These are phyloP conservation scores for Scalesia atractyloides DNA, from an alignment of 129 eudicot species.

Conservation along the genomic window DNA sequence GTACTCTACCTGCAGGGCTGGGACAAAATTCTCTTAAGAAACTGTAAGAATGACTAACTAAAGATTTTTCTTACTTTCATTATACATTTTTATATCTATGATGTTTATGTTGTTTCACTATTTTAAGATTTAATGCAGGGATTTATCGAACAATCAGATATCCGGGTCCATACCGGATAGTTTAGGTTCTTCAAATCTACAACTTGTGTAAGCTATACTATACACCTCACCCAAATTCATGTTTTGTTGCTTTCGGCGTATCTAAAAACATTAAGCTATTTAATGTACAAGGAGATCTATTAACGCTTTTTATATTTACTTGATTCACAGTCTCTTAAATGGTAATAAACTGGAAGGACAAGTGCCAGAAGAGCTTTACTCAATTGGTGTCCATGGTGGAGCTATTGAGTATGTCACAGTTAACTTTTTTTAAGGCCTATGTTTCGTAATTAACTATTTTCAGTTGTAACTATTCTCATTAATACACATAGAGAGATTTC, in stretches of 20 bases:
- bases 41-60: slow-evolving; percentile 50
- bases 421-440: background rate
- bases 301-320: slow-evolving; percentile 15
- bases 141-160: slow-evolving; percentile 75
- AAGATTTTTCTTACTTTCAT: background rate
- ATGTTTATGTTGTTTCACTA: slow-evolving; percentile 13
- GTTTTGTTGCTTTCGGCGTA: slow-evolving; percentile 1
- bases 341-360: slow-evolving; percentile 80
- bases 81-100: too few species aligned
- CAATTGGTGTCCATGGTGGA: slow-evolving; percentile 97
- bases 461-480: background rate
- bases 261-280: background rate
- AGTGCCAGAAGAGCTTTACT: slow-evolving; percentile 92
- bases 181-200: slow-evolving; percentile 74
- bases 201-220: slow-evolving; percentile 79
- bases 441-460: background rate
- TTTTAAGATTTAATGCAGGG: slow-evolving; percentile 52
- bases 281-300: background rate
- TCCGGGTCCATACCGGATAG: slow-evolving; percentile 83
- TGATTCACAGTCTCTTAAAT: slow-evolving; percentile 63
- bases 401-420: slow-evolving; percentile 77
- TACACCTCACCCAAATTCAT: slow-evolving; percentile 19
- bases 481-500: too few species aligned
- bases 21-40: slow-evolving; percentile 79
- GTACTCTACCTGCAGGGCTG: slow-evolving; percentile 75